Evolutionary conservation across 2,329 filamentous ascomycete genomes (phyloP), one percentile per base, ranked within the genome.

Genomic region (Claviceps pazoutovae): DNA sequence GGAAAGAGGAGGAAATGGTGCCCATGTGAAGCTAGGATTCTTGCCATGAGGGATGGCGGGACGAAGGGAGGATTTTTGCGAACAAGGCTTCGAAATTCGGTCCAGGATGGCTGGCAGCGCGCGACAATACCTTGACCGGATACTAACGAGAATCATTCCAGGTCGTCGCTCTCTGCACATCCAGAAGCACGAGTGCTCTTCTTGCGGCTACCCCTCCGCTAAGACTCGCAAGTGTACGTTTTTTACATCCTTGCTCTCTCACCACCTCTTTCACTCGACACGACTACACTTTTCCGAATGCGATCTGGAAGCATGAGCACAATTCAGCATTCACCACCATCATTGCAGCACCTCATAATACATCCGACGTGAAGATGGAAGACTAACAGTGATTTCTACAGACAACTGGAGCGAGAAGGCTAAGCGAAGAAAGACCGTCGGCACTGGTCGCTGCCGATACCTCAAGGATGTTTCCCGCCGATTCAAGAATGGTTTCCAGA

Each of bases 381-480:
- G 2, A 30, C 43, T 45, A 42, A 26, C 37, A 17, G 16, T 23
- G 47, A 34, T 9, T 11, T 11, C 3, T 56, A 71, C 70, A 97
- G 91, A 84, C 85, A 96, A 98, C 87, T 98, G 93, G 93, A 83
- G 87, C 74, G 91, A 97, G 83, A 98, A 98, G 87, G 91, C 90
- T 67, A 97, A 97, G 88, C 82, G 93, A 75, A 94, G 93, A 86
- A 97, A 96, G 90, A 96, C 91, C 70, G 91, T 87, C 71, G 93
- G 93, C 68, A 91, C 88, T 69, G 93, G 93, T 74, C 88, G 93
- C 74, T 93, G 90, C 84, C 83, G 88, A 71, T 88, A 90, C 78
- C 82, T 98, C 72, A 95, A 94, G 82, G 81, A 80, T 67, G 84
- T 98, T 71, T 79, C 89, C 70, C 85, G 93, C 73, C 83, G 83